Evolutionary conservation across 805 yeast genomes (phyloP).

Genomic region (Ogataea allantospora): DNA sequence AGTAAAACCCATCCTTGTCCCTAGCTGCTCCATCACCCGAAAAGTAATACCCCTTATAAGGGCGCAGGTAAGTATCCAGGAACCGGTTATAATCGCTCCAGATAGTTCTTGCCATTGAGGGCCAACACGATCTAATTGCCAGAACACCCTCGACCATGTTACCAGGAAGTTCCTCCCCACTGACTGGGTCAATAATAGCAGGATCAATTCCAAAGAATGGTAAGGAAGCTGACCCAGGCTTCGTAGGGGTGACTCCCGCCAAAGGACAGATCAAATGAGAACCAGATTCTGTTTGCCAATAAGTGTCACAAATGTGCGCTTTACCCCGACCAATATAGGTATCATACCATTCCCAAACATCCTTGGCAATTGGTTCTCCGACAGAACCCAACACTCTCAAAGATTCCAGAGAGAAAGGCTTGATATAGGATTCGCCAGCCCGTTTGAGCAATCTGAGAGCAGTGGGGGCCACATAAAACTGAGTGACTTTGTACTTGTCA

Average conservation of each 20-base stretch:
- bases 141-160: conserved; percentile 79
- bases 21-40: conserved; percentile 91
- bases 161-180: conserved; percentile 66
- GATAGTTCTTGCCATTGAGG: conserved; percentile 80
- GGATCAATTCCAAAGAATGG: conserved; percentile 84
- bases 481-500: conserved; percentile 67
- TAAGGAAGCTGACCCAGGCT: conserved; percentile 82
- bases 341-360: conserved; percentile 85
- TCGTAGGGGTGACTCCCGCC: conserved; percentile 75
- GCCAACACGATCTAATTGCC: conserved; percentile 74
- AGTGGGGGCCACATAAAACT: conserved; percentile 83
- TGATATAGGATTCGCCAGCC: conserved; percentile 65
- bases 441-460: conserved; percentile 74
- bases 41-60: conserved; percentile 79
- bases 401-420: conserved; percentile 58
- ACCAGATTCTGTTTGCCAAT: conserved; percentile 90
- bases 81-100: conserved; percentile 74
- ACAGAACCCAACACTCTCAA: conserved; percentile 76
- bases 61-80: conserved; percentile 78
- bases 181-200: conserved; percentile 68
- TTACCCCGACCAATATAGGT: conserved; percentile 67
- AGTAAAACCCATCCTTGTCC: conserved; percentile 78
- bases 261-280: conserved; percentile 76
- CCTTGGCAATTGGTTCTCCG: conserved; percentile 85
- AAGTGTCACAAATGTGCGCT: conserved; percentile 76